Evolutionary conservation across 106 monocot genomes (phyloP).

Genomic region (Cymbidium sinense): DNA sequence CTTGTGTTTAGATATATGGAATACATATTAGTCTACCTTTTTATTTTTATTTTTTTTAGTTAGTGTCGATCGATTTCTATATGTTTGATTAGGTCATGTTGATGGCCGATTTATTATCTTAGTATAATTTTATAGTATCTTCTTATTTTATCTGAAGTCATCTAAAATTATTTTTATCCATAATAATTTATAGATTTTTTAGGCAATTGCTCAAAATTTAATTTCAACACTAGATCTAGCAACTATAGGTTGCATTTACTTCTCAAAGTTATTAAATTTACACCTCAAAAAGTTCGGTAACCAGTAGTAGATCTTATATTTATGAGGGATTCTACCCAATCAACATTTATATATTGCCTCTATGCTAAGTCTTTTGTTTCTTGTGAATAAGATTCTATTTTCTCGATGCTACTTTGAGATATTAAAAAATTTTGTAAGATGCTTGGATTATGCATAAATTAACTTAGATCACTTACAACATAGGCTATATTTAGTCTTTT

Average conservation of each 20-base stretch:
- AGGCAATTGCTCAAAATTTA: neutral
- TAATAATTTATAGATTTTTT: neutral
- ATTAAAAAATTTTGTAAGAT: no score
- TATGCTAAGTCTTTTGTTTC: neutral
- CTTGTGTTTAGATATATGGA: neutral
- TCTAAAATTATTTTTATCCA: neutral
- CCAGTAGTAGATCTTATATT: neutral
- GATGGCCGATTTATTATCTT: neutral
- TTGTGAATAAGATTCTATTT: no score
- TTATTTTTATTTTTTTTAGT: neutral
- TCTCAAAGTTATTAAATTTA: neutral
- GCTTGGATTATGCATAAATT: no score
- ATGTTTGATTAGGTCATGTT: neutral
- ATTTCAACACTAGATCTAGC: neutral
- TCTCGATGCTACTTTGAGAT: no score
- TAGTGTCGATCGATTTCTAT: neutral
- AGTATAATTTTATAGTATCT: neutral
- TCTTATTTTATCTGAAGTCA: neutral
- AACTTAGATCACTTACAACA: no score
- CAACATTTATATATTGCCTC: neutral
- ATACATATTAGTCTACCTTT: neutral
- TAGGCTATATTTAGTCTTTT: no score
- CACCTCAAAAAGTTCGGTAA: neutral
- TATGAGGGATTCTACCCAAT: neutral
- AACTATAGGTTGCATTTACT: neutral